phyloP scores from a whole-genome alignment of 305 asterid species.

The Fraxinus nigra region DNA sequence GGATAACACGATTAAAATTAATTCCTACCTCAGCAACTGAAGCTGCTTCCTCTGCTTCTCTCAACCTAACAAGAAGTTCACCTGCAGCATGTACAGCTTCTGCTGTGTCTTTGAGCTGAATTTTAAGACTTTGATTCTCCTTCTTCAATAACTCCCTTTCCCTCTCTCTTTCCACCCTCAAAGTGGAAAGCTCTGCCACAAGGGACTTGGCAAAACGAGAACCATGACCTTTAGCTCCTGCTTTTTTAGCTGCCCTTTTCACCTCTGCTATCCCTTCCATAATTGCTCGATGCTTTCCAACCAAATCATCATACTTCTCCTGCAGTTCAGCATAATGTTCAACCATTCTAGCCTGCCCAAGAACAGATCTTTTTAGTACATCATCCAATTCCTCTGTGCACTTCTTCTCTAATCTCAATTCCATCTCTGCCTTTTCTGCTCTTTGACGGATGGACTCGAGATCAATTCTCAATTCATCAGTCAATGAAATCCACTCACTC shows the following conservation, averaged over 20 bases:
- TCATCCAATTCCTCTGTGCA: constrained; percentile 83
- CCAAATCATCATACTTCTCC: constrained; percentile 74
- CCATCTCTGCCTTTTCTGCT: constrained; percentile 76
- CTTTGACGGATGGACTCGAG: constrained; percentile 65
- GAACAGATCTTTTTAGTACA: constrained; percentile 66
- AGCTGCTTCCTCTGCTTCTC: constrained; percentile 88
- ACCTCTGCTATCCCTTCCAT: constrained; percentile 80
- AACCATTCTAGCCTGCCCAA: constrained; percentile 76
- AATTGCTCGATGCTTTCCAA: constrained; percentile 58
- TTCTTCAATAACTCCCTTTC: constrained; percentile 70
- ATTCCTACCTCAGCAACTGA: constrained; percentile 69
- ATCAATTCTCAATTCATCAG: constrained; percentile 86
- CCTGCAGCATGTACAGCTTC: constrained; percentile 99
- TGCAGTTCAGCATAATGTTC: constrained; percentile 89
- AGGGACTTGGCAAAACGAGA: constrained; percentile 74
- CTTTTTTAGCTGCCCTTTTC: constrained; percentile 79
- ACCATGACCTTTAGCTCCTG: constrained; percentile 87
- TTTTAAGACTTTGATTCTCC: constrained; percentile 66
- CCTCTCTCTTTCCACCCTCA: constrained; percentile 76
- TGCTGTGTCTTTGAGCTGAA: constrained; percentile 86
- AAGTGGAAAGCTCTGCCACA: constrained; percentile 80
- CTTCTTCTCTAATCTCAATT: constrained; percentile 69
- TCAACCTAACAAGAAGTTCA: constrained; percentile 78
- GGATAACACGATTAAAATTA: background rate
- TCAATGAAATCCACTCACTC: constrained; percentile 89